Percentiles rank a stretch among this genome's conserved stretches.
Evolutionary conservation across 140 eudicot genomes (phyloP).

Genomic region (Stevia rebaudiana): DNA sequence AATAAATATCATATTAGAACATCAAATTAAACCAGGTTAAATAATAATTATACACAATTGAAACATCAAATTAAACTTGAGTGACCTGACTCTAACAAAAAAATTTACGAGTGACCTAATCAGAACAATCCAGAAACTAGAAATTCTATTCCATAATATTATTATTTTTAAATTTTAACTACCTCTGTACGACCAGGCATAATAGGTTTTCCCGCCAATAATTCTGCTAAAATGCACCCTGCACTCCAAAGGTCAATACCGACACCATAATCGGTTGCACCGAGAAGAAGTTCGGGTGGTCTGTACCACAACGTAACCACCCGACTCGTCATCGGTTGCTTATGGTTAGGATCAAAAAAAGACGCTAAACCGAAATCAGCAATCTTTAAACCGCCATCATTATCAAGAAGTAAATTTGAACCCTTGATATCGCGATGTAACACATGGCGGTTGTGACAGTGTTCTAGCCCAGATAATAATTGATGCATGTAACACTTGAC

Average conservation of each 20-base stretch:
- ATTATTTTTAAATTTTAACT: no score
- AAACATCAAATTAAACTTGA: no score
- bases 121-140: no score
- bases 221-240: constrained; percentile 71
- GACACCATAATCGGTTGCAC: constrained; percentile 62
- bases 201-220: constrained; percentile 72
- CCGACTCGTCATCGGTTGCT: constrained; percentile 76
- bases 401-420: constrained; percentile 69
- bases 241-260: constrained; percentile 66
- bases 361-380: constrained; percentile 84
- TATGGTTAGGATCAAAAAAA: constrained; percentile 55
- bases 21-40: no score
- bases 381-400: constrained; percentile 54
- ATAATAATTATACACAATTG: no score
- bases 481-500: constrained; percentile 81
- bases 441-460: constrained; percentile 68
- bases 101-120: no score
- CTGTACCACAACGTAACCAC: constrained; percentile 84
- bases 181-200: constrained; percentile 94
- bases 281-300: constrained; percentile 68
- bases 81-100: no score
- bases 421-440: constrained; percentile 79
- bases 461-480: constrained; percentile 68
- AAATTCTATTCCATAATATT: no score
- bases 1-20: no score